Percentiles rank a stretch among this genome's conserved stretches.
Evolutionary conservation across 305 asterid genomes (phyloP).

Genomic region (Ajuga reptans): DNA sequence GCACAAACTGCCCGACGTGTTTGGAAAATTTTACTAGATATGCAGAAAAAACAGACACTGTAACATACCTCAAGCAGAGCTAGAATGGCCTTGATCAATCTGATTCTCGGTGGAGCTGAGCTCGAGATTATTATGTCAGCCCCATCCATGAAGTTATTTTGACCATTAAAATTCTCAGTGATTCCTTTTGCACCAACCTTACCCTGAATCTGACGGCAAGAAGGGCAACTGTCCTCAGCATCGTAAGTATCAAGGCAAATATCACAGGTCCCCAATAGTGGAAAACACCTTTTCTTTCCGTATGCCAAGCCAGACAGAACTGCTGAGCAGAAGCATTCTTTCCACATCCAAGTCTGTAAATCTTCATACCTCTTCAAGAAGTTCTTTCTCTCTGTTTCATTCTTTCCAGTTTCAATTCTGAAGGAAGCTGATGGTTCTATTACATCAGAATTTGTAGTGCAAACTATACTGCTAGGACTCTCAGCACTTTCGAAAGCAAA

Average conservation of each 20-base stretch:
- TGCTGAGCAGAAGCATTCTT: conserved; percentile 57
- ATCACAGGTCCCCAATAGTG: conserved; percentile 57
- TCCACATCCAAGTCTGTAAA: conserved; percentile 75
- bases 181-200: conserved; percentile 24
- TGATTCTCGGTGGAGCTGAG: conserved; percentile 52
- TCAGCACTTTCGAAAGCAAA: conserved; percentile 36
- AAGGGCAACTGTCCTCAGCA: conserved; percentile 41
- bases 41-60: conserved; percentile 8
- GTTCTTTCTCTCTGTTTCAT: conserved; percentile 42
- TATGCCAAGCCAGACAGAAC: conserved; percentile 42
- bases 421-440: conserved; percentile 61
- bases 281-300: conserved; percentile 56
- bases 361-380: conserved; percentile 56
- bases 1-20: conserved; percentile 4
- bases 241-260: conserved; percentile 47
- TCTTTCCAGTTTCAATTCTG: conserved; percentile 62
- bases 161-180: conserved; percentile 25
- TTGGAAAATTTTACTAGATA: conserved; percentile 5
- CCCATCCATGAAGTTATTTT: conserved; percentile 29
- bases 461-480: conserved; percentile 56
- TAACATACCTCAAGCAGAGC: conserved; percentile 59
- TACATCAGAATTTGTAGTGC: conserved; percentile 41
- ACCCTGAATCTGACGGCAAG: conserved; percentile 30
- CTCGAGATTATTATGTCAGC: conserved; percentile 22
- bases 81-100: conserved; percentile 62